These are phyloP conservation scores for Sclerospora graminicola DNA, from an alignment of 352 stramenopile species.

Conservation along the genomic window DNA sequence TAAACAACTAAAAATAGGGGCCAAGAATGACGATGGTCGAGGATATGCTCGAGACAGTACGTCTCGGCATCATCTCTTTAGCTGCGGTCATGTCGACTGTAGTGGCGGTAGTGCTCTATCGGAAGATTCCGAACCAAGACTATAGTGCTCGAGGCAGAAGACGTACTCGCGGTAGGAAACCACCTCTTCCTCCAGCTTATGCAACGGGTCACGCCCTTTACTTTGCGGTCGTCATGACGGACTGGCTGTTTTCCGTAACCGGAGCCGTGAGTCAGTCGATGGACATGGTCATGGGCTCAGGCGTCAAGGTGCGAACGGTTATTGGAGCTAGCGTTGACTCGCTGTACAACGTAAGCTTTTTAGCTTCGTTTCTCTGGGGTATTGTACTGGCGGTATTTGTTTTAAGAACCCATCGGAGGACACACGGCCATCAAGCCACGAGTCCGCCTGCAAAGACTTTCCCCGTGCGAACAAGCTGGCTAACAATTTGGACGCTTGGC, in stretches of 20 bases:
- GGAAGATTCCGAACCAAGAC: constrained; percentile 20
- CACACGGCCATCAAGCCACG: neutral
- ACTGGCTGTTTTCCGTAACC: constrained; percentile 42
- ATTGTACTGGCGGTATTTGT: constrained; percentile 40
- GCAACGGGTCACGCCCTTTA: constrained; percentile 38
- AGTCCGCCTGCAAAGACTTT: constrained; percentile 22
- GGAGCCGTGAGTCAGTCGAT: constrained; percentile 44
- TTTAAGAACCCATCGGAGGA: constrained; percentile 17
- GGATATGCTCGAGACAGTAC: constrained; percentile 22
- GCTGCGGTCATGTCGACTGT: constrained; percentile 26
- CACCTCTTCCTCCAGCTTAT: constrained; percentile 12
- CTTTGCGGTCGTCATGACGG: constrained; percentile 42
- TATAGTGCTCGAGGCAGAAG: constrained; percentile 3
- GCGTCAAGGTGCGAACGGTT: constrained; percentile 25
- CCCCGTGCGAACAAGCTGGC: constrained; percentile 35
- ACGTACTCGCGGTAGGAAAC: constrained; percentile 8
- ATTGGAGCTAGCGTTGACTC: constrained; percentile 29
- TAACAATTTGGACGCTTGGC: constrained; percentile 33
- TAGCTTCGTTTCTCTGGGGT: constrained; percentile 40
- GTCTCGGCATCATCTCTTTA: constrained; percentile 31
- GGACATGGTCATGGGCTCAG: constrained; percentile 36
- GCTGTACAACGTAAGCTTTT: constrained; percentile 27
- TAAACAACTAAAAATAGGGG: neutral
- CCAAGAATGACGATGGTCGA: constrained; percentile 2
- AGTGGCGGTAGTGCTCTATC: constrained; percentile 25